Base-by-base conservation (phyloP, 2,329 filamentous ascomycete species). In the Ophiosphaerella narmari region DNA sequence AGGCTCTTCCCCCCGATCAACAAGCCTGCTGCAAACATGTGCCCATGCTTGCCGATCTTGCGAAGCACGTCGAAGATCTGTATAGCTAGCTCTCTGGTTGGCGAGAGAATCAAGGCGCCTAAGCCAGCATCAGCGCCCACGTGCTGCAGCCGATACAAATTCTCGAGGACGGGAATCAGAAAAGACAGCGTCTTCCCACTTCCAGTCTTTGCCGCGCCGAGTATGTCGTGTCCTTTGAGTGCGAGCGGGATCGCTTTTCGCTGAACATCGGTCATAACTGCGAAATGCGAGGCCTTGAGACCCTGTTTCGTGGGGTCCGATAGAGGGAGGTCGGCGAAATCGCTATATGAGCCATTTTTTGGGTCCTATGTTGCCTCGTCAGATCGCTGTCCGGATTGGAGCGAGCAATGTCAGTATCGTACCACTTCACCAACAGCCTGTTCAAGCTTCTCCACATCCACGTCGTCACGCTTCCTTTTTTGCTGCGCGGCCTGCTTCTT, bases 111-210 rank as follows among this genome's bases (percentile, higher is more conserved):
- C 57, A 99, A 82, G 4, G 94, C 94, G 7, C 93, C 93, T 26
- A 99, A 80, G 0, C 94, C 94, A 37, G 78, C 78, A 75, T 99
- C 94, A 62, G 86, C 82, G 64, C 96, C 90, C 13, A 94, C 89
- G 87, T 92, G 97, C 81, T 87, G 89, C 48, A 86, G 85, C 43
- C 91, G 86, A 73, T 96, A 94, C 2, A 99, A 82, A 65, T 93
- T 95, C 74, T 99, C 94, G 42, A 99, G 82, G 0, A 97, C 87
- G 1, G 94, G 94, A 2, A 97, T 79, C 7, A 99, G 77, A 71
- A 99, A 99, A 0, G 94, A 90, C 21, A 99, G 80, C 0, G 93
- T 97, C 79, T 97, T 97, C 67, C 93, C 93, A 69, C 90, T 95
- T 43, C 93, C 93, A 0, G 93, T 97, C 76, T 96, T 97, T 35